phyloP scores from a whole-genome alignment of 78 protist species.

The slime mould (Dictyostelium discoideum) region DNA sequence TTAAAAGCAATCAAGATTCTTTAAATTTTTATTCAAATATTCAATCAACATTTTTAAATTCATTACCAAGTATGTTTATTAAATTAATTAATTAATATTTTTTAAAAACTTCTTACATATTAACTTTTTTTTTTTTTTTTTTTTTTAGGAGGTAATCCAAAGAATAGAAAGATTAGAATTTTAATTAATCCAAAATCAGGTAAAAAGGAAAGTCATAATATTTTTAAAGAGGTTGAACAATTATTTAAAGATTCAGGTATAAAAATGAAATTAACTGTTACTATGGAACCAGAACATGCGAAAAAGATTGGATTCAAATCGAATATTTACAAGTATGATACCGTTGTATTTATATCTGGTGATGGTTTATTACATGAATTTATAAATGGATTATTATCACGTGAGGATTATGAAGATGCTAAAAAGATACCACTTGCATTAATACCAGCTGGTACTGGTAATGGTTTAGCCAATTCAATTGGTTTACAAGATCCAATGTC shows the following conservation, averaged over 20 bases:
- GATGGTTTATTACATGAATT: conserved; percentile 75
- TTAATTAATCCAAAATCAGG: conserved; percentile 60
- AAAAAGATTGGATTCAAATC: conserved; percentile 65
- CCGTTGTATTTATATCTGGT: conserved; percentile 56
- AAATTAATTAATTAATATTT: too few relatives aligned
- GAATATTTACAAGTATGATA: conserved; percentile 46
- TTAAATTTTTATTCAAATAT: neutral
- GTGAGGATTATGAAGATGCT: conserved; percentile 53
- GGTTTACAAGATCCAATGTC: conserved; percentile 63
- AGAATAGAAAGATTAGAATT: conserved; percentile 45
- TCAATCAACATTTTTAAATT: conserved; percentile 10
- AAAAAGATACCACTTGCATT: conserved; percentile 21
- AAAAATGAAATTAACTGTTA: conserved; percentile 24
- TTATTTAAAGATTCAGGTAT: conserved; percentile 40
- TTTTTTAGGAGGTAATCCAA: conserved; percentile 36
- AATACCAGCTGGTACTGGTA: conserved; percentile 69
- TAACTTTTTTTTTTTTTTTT: too few relatives aligned
- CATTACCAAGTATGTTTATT: neutral
- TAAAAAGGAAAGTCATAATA: conserved; percentile 14
- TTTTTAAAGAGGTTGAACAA: conserved; percentile 23
- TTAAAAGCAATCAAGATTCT: neutral
- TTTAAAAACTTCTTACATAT: too few relatives aligned
- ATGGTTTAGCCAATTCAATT: conserved; percentile 53
- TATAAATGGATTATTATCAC: conserved; percentile 60
- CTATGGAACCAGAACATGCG: conserved; percentile 61